Base-by-base conservation (phyloP, 1,284 basidiomycete species). In the Melampsora americana region DNA sequence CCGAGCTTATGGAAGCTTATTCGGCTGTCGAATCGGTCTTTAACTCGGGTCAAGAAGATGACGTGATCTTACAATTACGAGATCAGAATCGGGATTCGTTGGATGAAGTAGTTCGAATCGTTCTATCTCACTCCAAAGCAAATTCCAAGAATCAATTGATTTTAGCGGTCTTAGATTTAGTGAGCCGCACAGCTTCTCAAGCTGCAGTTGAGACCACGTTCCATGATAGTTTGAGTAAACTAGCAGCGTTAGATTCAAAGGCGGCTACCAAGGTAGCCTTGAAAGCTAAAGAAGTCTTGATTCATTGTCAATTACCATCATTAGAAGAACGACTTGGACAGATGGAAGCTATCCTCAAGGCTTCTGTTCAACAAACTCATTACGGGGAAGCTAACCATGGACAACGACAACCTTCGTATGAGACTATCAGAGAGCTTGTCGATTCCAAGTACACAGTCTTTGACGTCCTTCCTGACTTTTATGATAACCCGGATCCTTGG, bases 381-480 rank as follows among this genome's bases (percentile, higher is more conserved):
- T 98, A 98, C 81, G 95, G 93, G 78, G 93, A 96, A 84, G 87
- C 88, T 77, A 90, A 88, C n/a, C 82, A 85, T 53, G 86, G 86
- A 32, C 86, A 88, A 78, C 88, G 88, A 65, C 80, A 84, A n/a
- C 96, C 96, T 6, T 90, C 92, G 46, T 85, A 88, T 32, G 93
- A 97, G 77, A 87, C 93, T 42, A 86, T 99, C 80, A 90, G 90
- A 81, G 96, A 99, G 85, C 88, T 99, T 62, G 92, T 91, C 79
- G 96, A 99, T 85, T 97, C 94, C 35, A 88, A 92, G 77, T 96
- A 95, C 85, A 95, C 93, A 28, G 95, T 99, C 42, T 99, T 91
- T 84, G 95, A 99, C 82, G 96, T 99, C 14, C 87, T 99, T 76
- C 92, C 94, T 20, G 88, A 92, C 16, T 99, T 99, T 88, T 99